A percentile compares a stretch with the other conserved stretches of the same genome.
Evolutionary conservation across 208 protist genomes (phyloP).

Genomic region (Lotmaria passim): DNA sequence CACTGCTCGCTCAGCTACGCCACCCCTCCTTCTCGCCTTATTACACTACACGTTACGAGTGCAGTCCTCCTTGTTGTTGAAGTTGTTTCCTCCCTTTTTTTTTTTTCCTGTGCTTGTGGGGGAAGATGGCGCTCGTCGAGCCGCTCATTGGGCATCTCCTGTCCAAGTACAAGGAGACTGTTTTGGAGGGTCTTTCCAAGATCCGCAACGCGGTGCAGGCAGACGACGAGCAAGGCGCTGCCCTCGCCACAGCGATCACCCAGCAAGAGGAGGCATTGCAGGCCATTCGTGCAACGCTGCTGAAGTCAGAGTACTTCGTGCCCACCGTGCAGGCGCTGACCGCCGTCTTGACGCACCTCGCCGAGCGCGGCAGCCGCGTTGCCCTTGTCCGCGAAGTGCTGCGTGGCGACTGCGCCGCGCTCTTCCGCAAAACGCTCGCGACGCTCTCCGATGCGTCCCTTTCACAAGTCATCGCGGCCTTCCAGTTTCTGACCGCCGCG

Average conservation of each 20-base stretch:
- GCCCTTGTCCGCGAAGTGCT: conserved; percentile 69
- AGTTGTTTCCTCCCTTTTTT: not conserved
- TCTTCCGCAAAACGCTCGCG: conserved; percentile 55
- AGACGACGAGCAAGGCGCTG: conserved; percentile 36
- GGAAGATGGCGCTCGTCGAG: conserved; percentile 75
- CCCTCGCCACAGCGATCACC: conserved; percentile 62
- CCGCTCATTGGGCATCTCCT: conserved; percentile 82
- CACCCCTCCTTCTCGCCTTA: not conserved
- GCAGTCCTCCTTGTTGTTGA: not conserved
- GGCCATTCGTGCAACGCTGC: conserved; percentile 55
- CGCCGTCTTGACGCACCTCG: conserved; percentile 25
- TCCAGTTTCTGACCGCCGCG: conserved; percentile 66
- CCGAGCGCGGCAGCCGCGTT: conserved; percentile 31
- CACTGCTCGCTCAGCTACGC: too few species aligned
- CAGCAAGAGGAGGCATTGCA: conserved; percentile 65
- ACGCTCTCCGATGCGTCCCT: conserved; percentile 62
- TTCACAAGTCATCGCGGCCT: conserved; percentile 43
- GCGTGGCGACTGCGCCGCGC: conserved; percentile 56
- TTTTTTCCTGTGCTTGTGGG: not conserved
- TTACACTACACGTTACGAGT: not conserved
- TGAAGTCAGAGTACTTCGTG: conserved; percentile 44
- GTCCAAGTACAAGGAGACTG: conserved; percentile 84
- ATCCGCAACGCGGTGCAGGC: conserved; percentile 43
- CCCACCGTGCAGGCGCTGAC: conserved; percentile 59
- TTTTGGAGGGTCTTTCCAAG: conserved; percentile 79